Evolutionary conservation across 2,329 filamentous ascomycete species (phyloP), one percentile per base, ranked within the genome.

Genomic region (Sclerotinia spermophila): DNA sequence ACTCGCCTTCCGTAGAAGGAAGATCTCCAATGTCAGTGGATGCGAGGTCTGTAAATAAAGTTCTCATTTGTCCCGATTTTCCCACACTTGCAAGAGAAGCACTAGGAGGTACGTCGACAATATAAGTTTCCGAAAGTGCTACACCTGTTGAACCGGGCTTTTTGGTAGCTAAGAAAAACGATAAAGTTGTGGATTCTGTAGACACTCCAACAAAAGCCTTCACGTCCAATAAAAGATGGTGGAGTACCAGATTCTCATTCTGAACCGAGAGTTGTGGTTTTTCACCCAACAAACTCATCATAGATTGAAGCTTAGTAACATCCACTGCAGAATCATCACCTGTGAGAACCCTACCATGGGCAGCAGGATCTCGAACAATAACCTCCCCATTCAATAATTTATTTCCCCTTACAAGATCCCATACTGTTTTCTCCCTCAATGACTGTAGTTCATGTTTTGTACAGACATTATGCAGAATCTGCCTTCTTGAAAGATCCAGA

Each of bases 331-430:
- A 97, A 81, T 99, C 96, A 68, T 97, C 92, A 19, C 92, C 93
- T 0, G 94, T 97, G 76, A 99, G 82, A 40, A 98, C 89, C 60
- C 94, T 89, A 13, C 96, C 96, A 42, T 91, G 87, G 78, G 94
- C 90, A 30, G 86, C 86, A 2, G 96, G 93, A 80, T 96, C 96
- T 42, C 96, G 90, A 71, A 99, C 96, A 79, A 99, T 97, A 62
- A 99, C 92, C 79, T 98, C 94, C 66, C 93, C 93, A 72, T 90
- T 93, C 69, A 97, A 91, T 77, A 98, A 87, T 82, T 97, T 98
- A 82, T 99, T 99, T 59, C 95, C 95, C 58, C 87, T 89, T 3
- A 98, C 95, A 65, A 99, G 84, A 77, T 97, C 93, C 96, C 96
- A 99, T 0, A 99, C 94, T 0, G 94, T 96, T 79, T 92, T 91